phyloP scores from a whole-genome alignment of 2,329 filamentous ascomycete species.

The Aspergillus tanneri region DNA sequence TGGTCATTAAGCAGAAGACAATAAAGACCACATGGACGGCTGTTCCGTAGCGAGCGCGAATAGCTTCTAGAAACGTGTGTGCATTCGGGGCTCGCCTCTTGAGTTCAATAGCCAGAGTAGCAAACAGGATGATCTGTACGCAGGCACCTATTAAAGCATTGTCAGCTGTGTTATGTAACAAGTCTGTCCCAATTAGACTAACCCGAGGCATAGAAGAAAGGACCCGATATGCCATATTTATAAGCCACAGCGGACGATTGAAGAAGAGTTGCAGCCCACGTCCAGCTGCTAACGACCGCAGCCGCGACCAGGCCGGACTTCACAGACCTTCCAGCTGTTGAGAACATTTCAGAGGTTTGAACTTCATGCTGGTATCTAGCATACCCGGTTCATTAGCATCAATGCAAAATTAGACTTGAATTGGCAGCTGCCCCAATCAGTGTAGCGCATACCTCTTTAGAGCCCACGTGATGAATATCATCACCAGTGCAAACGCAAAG shows the following conservation, averaged over 20 bases:
- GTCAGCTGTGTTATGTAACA: neutral
- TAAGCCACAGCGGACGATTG: conserved; percentile 82
- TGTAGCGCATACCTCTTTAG: conserved; percentile 55
- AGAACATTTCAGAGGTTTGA: conserved; percentile 92
- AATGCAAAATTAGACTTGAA: neutral
- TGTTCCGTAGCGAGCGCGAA: conserved; percentile 74
- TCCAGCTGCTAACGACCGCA: conserved; percentile 91
- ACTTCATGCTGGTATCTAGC: conserved; percentile 66
- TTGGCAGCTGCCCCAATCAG: neutral
- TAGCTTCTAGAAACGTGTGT: conserved; percentile 79
- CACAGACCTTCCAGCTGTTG: conserved; percentile 80
- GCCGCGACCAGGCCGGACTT: conserved; percentile 86
- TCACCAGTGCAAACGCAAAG: conserved; percentile 70
- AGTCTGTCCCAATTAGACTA: conserved; percentile 29
- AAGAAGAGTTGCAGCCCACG: conserved; percentile 81
- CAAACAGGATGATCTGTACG: conserved; percentile 85
- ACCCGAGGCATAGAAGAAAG: conserved; percentile 66
- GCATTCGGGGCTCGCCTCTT: conserved; percentile 86
- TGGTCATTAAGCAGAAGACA: conserved; percentile 77
- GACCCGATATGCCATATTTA: conserved; percentile 67
- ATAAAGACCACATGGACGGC: conserved; percentile 75
- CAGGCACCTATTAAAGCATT: conserved; percentile 58
- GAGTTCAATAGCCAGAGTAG: conserved; percentile 83
- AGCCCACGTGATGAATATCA: conserved; percentile 71
- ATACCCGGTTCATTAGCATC: conserved; percentile 2